These are phyloP conservation scores for Stagonosporopsis chrysanthemi DNA, from an alignment of 2,329 filamentous ascomycete species.

Conservation along the genomic window DNA sequence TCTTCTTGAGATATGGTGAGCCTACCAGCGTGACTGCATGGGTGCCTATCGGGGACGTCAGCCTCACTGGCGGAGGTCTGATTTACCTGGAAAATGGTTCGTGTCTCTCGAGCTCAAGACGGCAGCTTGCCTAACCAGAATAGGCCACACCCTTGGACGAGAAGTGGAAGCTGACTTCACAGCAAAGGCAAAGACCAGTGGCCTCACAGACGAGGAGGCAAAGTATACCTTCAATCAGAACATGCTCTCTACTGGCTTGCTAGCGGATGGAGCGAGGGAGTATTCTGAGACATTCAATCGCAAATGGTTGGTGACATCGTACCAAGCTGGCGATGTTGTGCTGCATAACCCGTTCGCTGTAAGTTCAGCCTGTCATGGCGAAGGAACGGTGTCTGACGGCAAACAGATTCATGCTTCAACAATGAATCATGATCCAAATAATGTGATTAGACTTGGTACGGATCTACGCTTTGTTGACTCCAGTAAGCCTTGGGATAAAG, in stretches of 20 bases:
- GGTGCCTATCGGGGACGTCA: slow-evolving; percentile 64
- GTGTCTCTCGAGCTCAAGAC: not conserved
- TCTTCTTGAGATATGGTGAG: slow-evolving; percentile 63
- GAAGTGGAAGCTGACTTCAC: slow-evolving; percentile 62
- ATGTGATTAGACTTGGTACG: slow-evolving; percentile 63
- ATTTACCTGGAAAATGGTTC: slow-evolving; percentile 64
- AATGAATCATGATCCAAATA: slow-evolving; percentile 61
- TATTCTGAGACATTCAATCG: slow-evolving; percentile 55
- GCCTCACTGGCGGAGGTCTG: slow-evolving; percentile 63
- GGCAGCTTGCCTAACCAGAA: not conserved
- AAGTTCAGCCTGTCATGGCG: not conserved
- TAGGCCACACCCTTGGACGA: slow-evolving; percentile 56
- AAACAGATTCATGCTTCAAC: slow-evolving; percentile 64
- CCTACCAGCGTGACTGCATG: slow-evolving; percentile 64
- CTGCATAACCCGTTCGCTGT: slow-evolving; percentile 44
- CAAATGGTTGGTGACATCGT: slow-evolving; percentile 61
- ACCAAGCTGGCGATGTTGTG: slow-evolving; percentile 63
- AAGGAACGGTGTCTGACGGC: slow-evolving; percentile 15
- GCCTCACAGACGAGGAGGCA: slow-evolving; percentile 61
- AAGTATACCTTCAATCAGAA: slow-evolving; percentile 59
- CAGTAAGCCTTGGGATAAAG: slow-evolving; percentile 60
- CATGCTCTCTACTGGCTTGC: slow-evolving; percentile 64
- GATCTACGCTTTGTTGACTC: slow-evolving; percentile 64
- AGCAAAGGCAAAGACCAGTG: slow-evolving; percentile 56
- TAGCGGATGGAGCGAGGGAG: slow-evolving; percentile 59